Evolutionary conservation across 1,284 basidiomycete genomes (phyloP), one percentile per base, ranked within the genome.

Genomic region (Somion occarium): DNA sequence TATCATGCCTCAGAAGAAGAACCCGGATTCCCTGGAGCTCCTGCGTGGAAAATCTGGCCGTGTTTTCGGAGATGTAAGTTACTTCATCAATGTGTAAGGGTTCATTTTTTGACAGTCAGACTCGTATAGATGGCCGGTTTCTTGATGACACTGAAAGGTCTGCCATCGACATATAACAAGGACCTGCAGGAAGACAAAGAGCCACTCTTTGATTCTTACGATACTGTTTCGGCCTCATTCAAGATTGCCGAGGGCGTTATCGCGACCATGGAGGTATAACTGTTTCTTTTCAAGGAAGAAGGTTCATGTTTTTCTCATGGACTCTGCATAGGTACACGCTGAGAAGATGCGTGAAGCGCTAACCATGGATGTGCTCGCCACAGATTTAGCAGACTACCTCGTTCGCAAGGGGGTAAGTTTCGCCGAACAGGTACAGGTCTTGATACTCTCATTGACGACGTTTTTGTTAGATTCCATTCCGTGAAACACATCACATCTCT

Each of bases 1-100:
- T 57, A 98, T 99, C 67, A 99, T 99, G 96, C 96, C 96, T 1
- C 96, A 99, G 68, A 98, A 99, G 77, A 98, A 99, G 75, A 99
- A 99, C 69, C 93, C 97, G 0, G 96, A 98, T 69, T 97, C 93
- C 25, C 74, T 97, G 44, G 97, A 99, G 68, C 77, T 99, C 23
- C 78, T 99, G 51, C 86, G 96, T 54, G 96, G 96, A 58, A 99
- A 99, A 72, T 85, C 89, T 23, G 96, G 97, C 5, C 87, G 96
- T 37, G 80, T 97, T 37, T 97, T 98, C 70, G 96, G 96, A 55
- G 88, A 93, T 64, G 90, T 89, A 61, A 56, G 80, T 59, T n/a
- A 38, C 46, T 20, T 41, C 39, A 25, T 3, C 44, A 5, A 38
- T 45, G 37, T 27, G 42, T 22, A 37, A 11, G 13, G 37, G 12